Conservation (phyloP, 805 yeast genomes). For the Naumovozyma baii region DNA sequence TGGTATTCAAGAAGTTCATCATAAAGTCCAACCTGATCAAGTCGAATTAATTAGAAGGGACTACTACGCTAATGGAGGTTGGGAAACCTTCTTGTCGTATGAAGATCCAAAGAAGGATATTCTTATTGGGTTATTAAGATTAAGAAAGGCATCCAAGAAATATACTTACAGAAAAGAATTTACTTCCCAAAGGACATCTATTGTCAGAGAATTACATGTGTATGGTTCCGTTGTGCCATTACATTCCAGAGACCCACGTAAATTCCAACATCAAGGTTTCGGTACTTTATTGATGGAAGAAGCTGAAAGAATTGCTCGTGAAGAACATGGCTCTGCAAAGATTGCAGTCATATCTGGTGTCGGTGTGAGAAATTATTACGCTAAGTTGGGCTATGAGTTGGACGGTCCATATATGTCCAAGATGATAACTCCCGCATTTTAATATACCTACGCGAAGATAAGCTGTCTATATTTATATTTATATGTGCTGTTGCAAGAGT, state of each 20-base stretch:
- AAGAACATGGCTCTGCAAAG: constrained; percentile 88
- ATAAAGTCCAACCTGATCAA: constrained; percentile 92
- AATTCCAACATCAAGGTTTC: constrained; percentile 98
- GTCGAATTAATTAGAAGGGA: constrained; percentile 92
- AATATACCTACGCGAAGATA: no score
- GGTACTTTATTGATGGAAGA: constrained; percentile 97
- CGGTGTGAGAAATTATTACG: constrained; percentile 94
- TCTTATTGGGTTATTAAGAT: constrained; percentile 77
- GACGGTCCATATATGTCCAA: constrained; percentile 99
- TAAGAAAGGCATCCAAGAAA: constrained; percentile 80
- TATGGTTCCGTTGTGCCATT: constrained; percentile 96
- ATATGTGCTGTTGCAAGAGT: no score
- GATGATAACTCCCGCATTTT: constrained; percentile 9
- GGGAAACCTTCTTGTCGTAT: constrained; percentile 94
- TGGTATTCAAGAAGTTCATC: constrained; percentile 97
- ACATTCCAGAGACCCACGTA: constrained; percentile 92
- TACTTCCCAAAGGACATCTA: constrained; percentile 71
- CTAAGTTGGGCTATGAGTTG: constrained; percentile 77
- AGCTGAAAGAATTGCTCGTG: constrained; percentile 90
- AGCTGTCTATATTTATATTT: no score
- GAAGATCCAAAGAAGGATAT: constrained; percentile 97
- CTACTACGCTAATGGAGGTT: constrained; percentile 94
- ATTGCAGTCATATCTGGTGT: constrained; percentile 94
- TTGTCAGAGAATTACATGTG: constrained; percentile 95
- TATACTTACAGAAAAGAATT: constrained; percentile 88